Evolutionary conservation across 179 eudicot genomes (phyloP), one percentile per base, ranked within the genome.

Genomic region (Silene noctiflora): DNA sequence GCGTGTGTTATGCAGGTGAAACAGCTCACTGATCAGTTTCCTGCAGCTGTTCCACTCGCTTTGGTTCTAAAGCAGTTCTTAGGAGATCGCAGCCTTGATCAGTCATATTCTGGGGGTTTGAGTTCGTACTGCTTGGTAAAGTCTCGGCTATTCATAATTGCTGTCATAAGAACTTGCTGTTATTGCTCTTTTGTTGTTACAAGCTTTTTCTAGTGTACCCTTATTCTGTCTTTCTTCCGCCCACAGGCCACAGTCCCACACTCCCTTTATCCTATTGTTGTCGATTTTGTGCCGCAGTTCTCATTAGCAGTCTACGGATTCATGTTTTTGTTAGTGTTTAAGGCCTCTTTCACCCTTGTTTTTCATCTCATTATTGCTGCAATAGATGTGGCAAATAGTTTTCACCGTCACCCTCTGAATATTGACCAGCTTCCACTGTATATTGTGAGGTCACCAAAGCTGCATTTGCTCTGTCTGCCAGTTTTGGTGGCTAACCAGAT

Each of bases 121-220:
- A 95, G 96, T 87, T 95, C 99, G 61, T 95, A 95, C 76, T 95
- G 99, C 83, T 84, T 95, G 91, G 98, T 94, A 82, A 89, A 82
- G 60, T 72, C 67, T 73, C 25, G 21, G n/a, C 58, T 11, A 12
- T 51, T 29, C 8, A 75, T 69, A 24, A 56, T 33, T 33, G 31
- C 72, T 17, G 16, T 53, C 63, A 9, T 46, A 55, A 69, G 31
- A 20, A 33, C 17, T 51, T 78, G 14, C 6, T 64, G 63, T 29
- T 61, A 24, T 14, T 44, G 25, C 19, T 44, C 29, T 27, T 46
- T 72, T 53, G 24, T 25, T 67, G 69, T 19, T 48, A 31, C 67
- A 24, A 44, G 16, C 20, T 19, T 10, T 29, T 46, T 79, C 70
- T 27, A 31, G 67, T 53, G 71, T 44, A 20, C 24, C 60, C 25